Percentiles rank a stretch among this genome's conserved stretches.
phyloP scores from a whole-genome alignment of 345 rosid genomes.

The Aethionema arabicum region DNA sequence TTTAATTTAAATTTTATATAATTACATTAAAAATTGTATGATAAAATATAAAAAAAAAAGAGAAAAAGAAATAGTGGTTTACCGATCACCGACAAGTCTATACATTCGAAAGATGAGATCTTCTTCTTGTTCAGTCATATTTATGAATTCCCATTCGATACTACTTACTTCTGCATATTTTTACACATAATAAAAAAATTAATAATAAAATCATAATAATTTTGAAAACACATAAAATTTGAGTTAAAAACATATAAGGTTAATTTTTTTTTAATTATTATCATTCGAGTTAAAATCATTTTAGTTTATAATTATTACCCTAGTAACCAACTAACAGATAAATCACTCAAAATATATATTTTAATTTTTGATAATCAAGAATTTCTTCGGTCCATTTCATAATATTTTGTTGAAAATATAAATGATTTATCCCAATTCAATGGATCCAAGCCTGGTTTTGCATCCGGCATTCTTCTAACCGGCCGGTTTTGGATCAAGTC shows the following conservation, averaged over 20 bases:
- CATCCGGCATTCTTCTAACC: no score
- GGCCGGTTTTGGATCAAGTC: no score
- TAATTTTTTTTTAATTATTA: no score
- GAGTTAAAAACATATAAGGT: no score
- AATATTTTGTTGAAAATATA: no score
- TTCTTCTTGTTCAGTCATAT: slow-evolving; percentile 62
- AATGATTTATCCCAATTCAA: no score
- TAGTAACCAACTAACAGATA: neutral
- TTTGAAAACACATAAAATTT: no score
- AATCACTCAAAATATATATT: neutral
- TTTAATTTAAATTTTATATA: neutral
- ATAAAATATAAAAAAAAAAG: neutral
- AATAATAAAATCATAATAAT: neutral
- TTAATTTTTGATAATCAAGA: no score
- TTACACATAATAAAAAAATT: neutral
- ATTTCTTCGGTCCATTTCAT: no score
- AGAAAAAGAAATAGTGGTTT: neutral
- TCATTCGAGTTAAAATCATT: no score
- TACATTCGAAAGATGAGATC: slow-evolving; percentile 71
- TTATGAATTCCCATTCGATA: slow-evolving; percentile 56
- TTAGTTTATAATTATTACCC: no score
- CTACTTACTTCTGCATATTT: slow-evolving; percentile 56
- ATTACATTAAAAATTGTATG: neutral
- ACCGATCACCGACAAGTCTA: slow-evolving; percentile 69
- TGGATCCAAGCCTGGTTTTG: no score